Base-by-base conservation (phyloP, 305 asterid genomes). In the Salvia sclarea region DNA sequence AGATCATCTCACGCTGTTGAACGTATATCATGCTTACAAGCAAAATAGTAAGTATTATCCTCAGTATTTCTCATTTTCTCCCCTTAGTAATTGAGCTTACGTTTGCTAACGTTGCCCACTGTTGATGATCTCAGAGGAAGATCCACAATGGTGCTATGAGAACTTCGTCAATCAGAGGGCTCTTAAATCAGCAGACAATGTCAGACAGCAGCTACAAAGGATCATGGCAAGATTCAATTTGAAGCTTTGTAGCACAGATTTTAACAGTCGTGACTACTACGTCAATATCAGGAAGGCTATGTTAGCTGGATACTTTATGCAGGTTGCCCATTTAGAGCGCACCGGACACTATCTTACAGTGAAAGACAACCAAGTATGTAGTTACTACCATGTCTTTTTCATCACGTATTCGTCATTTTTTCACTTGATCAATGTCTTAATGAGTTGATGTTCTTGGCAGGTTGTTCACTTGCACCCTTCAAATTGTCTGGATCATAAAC, bases 281-380 rank as follows among this genome's bases (percentile, higher is more conserved):
- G 82, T 87, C 73, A 94, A 91, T 78, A 94, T 94, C 79, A 82
- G 99, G 70, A 91, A 91, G 81, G 99, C 99, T 24, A 91, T 94
- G 99, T 73, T 94, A 20, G 99, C 99, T 81, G 99, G 98, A 57
- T 94, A 94, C 79, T 94, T 94, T 73, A 94, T 94, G 99, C 99
- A 94, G 89, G 98, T 94, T 72, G 98, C 99, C 48, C 99, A 94
- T 84, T 71, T 91, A 71, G 99, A 91, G 76, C 91, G 92, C 22
- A 82, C 92, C 6, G 97, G 96, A 10, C 97, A 91, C 75, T 94
- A 91, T 83, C 81, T 91, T 69, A 91, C 99, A 0, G 97, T 94
- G 53, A 94, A 94, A 80, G 99, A 94, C 81, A 94, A 91, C 80
- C 98, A 94, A 76, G 98, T 86, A 80, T 65, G 89, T 67, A 0